Evolutionary conservation across 768 basidiomycete species (phyloP), one percentile per base, ranked within the genome.

Genomic region (Macrolepiota fuliginosa): DNA sequence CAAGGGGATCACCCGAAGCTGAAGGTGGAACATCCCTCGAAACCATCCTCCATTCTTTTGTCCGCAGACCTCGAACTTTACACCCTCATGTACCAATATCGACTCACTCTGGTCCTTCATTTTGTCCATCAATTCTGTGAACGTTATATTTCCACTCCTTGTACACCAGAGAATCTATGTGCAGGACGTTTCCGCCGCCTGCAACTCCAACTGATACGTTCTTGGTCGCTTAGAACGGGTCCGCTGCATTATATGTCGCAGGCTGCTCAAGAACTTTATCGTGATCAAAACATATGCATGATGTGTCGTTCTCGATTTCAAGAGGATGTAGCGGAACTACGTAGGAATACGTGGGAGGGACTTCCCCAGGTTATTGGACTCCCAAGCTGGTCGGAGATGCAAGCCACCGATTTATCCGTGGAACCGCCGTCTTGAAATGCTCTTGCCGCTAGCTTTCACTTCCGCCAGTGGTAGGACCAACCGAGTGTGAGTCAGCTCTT

Each of bases 51-150:
- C 4, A 64, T 70, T 22, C 68, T 87, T 12, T 70, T 73, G 5
- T 63, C 76, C 10, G 57, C 69, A 25, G 83, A 84, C 67, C 60
- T 84, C n/a, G 67, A 73, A 61, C 71, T 76, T 40, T 87, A 86
- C 65, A 81, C 81, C 3, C 75, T 84, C 40, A 81, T 87, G 79
- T 86, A 76, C 69, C 84, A 87, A 70, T 74, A 81, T 58, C 81
- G 85, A 22, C 65, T 85, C 22, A 76, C 81, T 37, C 52, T 76
- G 39, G 75, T 82, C 56, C 72, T 82, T 7, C 73, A 80, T 42
- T 87, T 87, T 64, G 72, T 82, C 11, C 81, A 81, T 42, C 64
- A 71, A 35, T 73, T 77, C 29, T 81, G 79, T 62, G 57, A 58
- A 37, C 46, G 46, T 27, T 47, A 50, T 19, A 39, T 32, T 37